Conservation (phyloP, 441 rosid genomes). For the Pelargonium cotyledonis region DNA sequence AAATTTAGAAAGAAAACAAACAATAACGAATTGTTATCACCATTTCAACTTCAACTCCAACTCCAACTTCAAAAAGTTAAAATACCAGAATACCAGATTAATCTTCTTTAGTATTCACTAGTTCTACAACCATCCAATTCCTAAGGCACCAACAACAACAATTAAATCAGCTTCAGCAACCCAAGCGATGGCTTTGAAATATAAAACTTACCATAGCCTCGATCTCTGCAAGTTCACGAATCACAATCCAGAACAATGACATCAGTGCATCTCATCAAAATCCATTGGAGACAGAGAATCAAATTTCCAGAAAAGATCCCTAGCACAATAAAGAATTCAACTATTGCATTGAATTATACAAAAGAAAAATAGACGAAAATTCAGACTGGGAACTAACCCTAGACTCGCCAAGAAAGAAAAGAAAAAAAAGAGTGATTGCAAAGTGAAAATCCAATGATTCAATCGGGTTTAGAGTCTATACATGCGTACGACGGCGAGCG, state of each 20-base stretch:
- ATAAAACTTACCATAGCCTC: conserved; percentile 36
- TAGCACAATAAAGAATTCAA: background rate
- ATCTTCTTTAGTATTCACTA: background rate
- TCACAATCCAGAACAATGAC: conserved; percentile 50
- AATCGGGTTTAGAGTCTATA: background rate
- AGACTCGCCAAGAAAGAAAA: background rate
- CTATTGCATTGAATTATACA: background rate
- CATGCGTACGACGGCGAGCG: background rate
- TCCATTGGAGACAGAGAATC: conserved; percentile 24
- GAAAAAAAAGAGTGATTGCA: background rate
- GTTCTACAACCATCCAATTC: background rate
- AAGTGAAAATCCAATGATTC: background rate
- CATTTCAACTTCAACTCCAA: background rate
- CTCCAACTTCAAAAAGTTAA: no score
- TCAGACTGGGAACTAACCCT: background rate
- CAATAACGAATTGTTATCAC: background rate
- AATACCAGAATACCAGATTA: background rate
- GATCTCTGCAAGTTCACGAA: conserved; percentile 54
- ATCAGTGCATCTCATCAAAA: conserved; percentile 39
- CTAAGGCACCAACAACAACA: background rate
- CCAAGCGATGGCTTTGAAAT: background rate
- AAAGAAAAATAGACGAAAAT: background rate
- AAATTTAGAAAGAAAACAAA: background rate
- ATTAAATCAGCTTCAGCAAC: background rate
- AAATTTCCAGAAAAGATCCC: background rate